Percentiles rank a stretch among this genome's conserved stretches.
These are phyloP conservation scores for Withania somnifera DNA, from an alignment of 305 asterid genomes.

Conservation along the genomic window DNA sequence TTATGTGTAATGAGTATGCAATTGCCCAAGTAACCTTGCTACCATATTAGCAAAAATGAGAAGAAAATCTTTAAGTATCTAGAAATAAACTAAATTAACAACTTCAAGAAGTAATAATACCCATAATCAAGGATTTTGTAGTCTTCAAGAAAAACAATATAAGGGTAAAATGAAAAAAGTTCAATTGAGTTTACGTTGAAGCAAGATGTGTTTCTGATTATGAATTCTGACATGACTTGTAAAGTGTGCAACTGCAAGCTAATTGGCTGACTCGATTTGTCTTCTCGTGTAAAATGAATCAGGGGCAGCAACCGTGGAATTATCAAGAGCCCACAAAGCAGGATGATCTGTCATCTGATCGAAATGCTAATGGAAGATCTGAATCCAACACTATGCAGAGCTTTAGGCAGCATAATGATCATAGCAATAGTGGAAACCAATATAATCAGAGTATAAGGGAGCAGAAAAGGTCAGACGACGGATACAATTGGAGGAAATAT, in stretches of 20 bases:
- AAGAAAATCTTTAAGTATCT: background rate
- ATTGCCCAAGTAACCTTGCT: background rate
- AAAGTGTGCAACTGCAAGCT: background rate
- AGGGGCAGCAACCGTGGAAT: slow-evolving; percentile 37
- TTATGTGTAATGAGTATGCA: background rate
- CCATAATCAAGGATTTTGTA: background rate
- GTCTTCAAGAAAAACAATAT: background rate
- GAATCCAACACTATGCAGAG: slow-evolving; percentile 24
- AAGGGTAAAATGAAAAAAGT: background rate
- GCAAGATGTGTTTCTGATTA: background rate
- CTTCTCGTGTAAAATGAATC: background rate
- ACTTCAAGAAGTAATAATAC: background rate
- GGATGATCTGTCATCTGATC: slow-evolving; percentile 13
- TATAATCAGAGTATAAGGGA: slow-evolving; percentile 21
- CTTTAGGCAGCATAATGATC: slow-evolving; percentile 28
- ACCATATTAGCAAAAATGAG: background rate
- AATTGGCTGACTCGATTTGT: background rate
- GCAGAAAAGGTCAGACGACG: slow-evolving; percentile 43
- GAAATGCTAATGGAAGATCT: slow-evolving; percentile 11
- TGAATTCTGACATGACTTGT: background rate
- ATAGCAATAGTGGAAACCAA: slow-evolving; percentile 12
- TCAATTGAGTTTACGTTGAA: too few species aligned
- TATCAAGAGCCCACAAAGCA: slow-evolving; percentile 25
- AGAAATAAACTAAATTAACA: background rate
- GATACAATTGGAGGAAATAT: slow-evolving; percentile 79